Conservation (phyloP, 2,329 filamentous ascomycete genomes). For the Magnaporthiopsis poae region DNA sequence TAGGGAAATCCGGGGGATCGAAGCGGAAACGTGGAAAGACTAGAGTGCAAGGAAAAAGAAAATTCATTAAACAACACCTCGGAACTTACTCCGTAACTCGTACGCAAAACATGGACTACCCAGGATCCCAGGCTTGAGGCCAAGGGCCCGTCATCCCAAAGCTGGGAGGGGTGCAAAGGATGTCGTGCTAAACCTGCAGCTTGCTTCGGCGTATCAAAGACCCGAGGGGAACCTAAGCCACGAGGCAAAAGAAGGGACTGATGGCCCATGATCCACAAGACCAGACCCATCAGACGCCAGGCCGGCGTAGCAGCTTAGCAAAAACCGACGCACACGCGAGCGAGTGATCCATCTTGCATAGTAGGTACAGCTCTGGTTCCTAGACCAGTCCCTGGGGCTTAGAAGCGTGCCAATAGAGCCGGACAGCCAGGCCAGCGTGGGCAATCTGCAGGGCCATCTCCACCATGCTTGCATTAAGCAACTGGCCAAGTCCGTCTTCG, state of each 20-base stretch:
- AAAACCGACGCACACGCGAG: background rate
- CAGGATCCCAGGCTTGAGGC: background rate
- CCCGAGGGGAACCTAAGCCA: background rate
- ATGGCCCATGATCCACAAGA: background rate
- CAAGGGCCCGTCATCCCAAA: background rate
- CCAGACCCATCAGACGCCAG: background rate
- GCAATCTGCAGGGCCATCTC: background rate
- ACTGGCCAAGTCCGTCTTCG: background rate
- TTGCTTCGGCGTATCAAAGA: background rate
- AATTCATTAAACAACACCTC: too few relatives aligned
- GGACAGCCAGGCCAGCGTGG: background rate
- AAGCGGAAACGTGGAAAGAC: background rate
- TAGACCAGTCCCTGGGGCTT: background rate
- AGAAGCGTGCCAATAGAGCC: background rate
- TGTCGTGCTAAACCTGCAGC: background rate
- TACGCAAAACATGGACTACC: background rate
- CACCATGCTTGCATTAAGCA: background rate
- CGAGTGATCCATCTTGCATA: background rate
- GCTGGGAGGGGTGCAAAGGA: background rate
- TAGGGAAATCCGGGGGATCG: background rate
- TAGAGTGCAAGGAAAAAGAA: background rate
- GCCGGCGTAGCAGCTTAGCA: background rate
- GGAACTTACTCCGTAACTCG: background rate
- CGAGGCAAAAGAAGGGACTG: too few relatives aligned
- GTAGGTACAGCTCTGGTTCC: background rate